phyloP scores from a whole-genome alignment of 2,329 filamentous ascomycete genomes.

The Bimuria novae-zelandiae region DNA sequence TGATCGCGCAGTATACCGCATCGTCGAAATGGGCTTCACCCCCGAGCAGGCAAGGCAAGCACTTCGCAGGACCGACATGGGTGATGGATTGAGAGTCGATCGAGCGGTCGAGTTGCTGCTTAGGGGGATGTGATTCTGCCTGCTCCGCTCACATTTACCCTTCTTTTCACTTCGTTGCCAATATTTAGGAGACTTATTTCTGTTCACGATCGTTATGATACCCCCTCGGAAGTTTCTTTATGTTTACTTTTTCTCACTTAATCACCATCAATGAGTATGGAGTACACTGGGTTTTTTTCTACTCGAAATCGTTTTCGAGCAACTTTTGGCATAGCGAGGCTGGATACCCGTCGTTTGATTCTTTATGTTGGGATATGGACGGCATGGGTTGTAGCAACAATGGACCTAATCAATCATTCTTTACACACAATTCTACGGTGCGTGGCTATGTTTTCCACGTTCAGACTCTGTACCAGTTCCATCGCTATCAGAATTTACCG shows the following conservation, averaged over 20 bases:
- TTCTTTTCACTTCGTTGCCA: not conserved
- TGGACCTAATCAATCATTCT: too few species aligned
- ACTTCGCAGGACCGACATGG: conserved; percentile 62
- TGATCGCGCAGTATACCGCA: conserved; percentile 60
- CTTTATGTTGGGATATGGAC: too few species aligned
- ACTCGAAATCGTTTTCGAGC: too few species aligned
- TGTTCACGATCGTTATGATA: conserved; percentile 3
- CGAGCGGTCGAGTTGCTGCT: conserved; percentile 62
- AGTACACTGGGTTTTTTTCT: not conserved
- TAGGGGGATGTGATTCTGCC: conserved; percentile 19
- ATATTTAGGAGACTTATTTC: not conserved
- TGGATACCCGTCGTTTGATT: too few species aligned
- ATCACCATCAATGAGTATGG: too few species aligned
- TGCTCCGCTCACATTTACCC: not conserved
- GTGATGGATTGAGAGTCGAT: conserved; percentile 62
- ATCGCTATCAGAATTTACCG: too few species aligned
- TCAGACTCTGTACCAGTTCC: too few species aligned
- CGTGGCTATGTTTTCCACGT: too few species aligned
- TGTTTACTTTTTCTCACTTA: not conserved
- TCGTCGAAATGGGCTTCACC: conserved; percentile 65
- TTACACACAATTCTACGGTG: too few species aligned
- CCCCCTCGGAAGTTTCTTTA: not conserved
- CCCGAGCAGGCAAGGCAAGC: conserved; percentile 61
- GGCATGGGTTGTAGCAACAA: too few species aligned
- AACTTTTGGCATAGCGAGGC: too few species aligned